Conservation (phyloP, 768 basidiomycete species). For the Suillus spraguei region DNA sequence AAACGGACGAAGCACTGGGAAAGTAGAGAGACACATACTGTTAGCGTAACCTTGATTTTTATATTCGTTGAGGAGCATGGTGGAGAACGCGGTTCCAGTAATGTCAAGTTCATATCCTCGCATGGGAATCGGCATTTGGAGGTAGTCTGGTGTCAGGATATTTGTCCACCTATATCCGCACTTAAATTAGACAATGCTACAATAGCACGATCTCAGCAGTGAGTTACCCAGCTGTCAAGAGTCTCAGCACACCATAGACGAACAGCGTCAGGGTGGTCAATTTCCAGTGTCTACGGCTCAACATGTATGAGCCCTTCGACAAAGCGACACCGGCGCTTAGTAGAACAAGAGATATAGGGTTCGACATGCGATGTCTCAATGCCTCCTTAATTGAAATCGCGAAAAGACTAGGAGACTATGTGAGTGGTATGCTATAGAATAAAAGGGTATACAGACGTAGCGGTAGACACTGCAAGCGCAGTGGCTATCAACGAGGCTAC, state of each 20-base stretch:
- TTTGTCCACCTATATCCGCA: slow-evolving; percentile 18
- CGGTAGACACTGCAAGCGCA: too few relatives aligned
- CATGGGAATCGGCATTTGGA: slow-evolving; percentile 6
- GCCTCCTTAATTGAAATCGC: too few relatives aligned
- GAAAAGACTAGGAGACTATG: too few relatives aligned
- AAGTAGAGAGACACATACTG: slow-evolving; percentile 2
- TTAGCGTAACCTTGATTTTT: slow-evolving; percentile 6
- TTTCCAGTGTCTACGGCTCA: too few relatives aligned
- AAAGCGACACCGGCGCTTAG: too few relatives aligned
- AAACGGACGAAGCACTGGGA: neutral
- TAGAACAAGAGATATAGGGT: too few relatives aligned
- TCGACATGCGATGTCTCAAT: too few relatives aligned
- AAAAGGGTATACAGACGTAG: too few relatives aligned
- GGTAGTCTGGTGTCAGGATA: slow-evolving; percentile 13
- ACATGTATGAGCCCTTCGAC: too few relatives aligned
- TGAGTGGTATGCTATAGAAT: too few relatives aligned
- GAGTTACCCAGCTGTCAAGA: slow-evolving; percentile 21
- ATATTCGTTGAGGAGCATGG: slow-evolving; percentile 7
- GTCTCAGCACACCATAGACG: slow-evolving; percentile 15
- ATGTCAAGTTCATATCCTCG: slow-evolving; percentile 14
- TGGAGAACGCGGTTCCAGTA: slow-evolving; percentile 15
- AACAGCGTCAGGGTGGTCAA: slow-evolving; percentile 6
- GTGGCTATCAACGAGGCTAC: too few relatives aligned
- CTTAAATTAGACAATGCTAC: neutral
- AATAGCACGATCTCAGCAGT: neutral